Base-by-base conservation (phyloP, 176 grass and related monocot species). In the Oryza nivara region DNA sequence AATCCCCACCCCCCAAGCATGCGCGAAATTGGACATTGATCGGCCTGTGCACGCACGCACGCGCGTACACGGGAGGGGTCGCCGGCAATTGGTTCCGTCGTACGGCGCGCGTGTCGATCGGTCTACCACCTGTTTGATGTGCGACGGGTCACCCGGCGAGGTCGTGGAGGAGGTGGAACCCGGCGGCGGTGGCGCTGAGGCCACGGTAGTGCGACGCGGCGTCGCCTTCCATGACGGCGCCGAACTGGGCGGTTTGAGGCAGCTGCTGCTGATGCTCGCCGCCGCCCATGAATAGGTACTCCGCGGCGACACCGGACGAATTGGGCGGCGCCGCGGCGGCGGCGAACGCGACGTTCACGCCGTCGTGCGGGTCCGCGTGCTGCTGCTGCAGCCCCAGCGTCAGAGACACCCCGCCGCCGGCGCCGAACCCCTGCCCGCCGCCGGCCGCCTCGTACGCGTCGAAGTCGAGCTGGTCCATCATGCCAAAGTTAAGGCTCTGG, bases 341-440 rank as follows among this genome's bases (percentile, higher is more conserved):
- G 63, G 84, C 70, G 87, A 93, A 85, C 77, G 92, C 30, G 75
- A 93, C 47, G 89, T 86, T 93, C 70, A 88, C 88, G 43, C 86
- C 80, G 26, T 82, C 76, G 74, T 84, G 56, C 14, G 43, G 15
- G 73, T 73, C 66, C 28, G n/a, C 80, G 43, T 44, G 78, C 65
- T 91, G 87, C 23, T 89, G 93, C 74, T 92, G 91, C 46, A 97
- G 86, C 3, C 94, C 94, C 58, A 97, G 87, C 47, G 94, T 97
- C 5, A 97, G 85, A 2, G 91, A 94, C 61, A 97, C 36, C 36
- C 36, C 94, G 72, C 89, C 87, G 40, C 22, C 70, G 9, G 19
- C 68, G 74, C 76, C 65, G 80, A 79, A 73, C 64, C 84, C 73
- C 76, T 60, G 70, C 65, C 65, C 69, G 52, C 65, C 69, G 52